A percentile compares a stretch with the other conserved stretches of the same genome.
Conservation (phyloP, 306 rosid genomes). For the Citrullus mucosospermus region DNA sequence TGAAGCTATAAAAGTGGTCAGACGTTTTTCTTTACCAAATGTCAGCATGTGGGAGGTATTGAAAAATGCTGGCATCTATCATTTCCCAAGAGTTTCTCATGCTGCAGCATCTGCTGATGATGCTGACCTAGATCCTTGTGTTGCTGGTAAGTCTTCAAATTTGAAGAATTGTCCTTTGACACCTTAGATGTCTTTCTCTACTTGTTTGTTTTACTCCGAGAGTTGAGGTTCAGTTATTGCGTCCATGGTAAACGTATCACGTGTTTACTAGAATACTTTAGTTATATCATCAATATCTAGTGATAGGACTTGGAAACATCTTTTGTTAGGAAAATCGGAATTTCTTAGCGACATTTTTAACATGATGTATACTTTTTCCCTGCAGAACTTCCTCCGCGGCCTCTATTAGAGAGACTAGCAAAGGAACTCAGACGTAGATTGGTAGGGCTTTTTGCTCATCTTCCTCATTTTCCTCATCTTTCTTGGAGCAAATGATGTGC, state of each 20-base stretch:
- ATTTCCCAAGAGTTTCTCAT: conserved; percentile 81
- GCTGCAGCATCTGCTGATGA: conserved; percentile 97
- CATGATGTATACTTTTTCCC: conserved; percentile 5
- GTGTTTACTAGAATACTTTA: neutral
- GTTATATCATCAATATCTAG: neutral
- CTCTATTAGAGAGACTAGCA: conserved; percentile 76
- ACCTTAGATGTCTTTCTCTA: neutral
- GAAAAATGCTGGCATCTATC: conserved; percentile 50
- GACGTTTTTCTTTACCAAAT: conserved; percentile 88
- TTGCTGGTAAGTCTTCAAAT: conserved; percentile 42
- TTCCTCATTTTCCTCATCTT: neutral
- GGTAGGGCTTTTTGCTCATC: conserved; percentile 26
- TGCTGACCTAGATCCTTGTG: conserved; percentile 76
- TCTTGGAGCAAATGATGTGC: neutral
- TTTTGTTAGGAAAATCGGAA: neutral
- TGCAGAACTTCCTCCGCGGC: conserved; percentile 93
- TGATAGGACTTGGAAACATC: neutral
- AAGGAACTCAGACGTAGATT: conserved; percentile 65
- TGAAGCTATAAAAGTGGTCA: conserved; percentile 84
- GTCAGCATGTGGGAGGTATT: conserved; percentile 64
- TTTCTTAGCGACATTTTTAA: conserved; percentile 12
- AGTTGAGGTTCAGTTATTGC: neutral
- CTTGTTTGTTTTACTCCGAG: neutral
- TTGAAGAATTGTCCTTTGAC: neutral
- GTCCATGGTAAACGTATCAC: neutral